Evolutionary conservation across 768 basidiomycete species (phyloP).

Genomic region (Macrolepiota fuliginosa): DNA sequence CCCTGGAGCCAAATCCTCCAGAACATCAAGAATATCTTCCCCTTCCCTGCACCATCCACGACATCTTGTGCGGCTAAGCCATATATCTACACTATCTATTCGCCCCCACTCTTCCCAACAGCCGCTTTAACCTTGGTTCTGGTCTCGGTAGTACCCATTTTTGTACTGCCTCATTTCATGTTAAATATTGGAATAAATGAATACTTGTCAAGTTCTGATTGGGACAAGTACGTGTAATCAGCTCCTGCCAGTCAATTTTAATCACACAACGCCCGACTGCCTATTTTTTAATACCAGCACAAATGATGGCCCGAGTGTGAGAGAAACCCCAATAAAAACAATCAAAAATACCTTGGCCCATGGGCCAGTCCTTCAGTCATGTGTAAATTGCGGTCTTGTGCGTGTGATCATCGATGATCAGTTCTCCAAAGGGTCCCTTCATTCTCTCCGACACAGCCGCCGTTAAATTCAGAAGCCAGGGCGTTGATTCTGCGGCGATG

Average conservation of each 20-base stretch:
- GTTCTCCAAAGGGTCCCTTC: neutral
- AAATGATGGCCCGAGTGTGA: neutral
- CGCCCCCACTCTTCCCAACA: neutral
- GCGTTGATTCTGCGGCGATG: neutral
- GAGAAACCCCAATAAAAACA: neutral
- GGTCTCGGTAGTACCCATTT: neutral
- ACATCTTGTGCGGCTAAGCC: neutral
- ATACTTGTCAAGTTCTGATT: neutral
- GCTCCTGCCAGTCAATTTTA: neutral
- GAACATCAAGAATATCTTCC: neutral
- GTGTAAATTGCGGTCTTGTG: neutral
- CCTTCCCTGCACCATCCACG: neutral
- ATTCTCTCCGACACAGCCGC: neutral
- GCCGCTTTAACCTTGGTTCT: neutral
- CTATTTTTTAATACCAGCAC: neutral
- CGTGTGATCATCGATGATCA: neutral
- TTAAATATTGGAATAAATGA: neutral
- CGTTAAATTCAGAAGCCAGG: neutral
- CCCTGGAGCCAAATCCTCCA: conserved; percentile 7
- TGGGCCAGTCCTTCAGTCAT: neutral
- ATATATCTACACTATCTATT: neutral
- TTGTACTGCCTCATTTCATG: neutral
- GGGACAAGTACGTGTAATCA: neutral
- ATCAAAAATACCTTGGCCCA: neutral
- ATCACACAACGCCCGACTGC: neutral